Evolutionary conservation across 108 stramenopile species (phyloP).

Genomic region (Aurantiochytrium sp.): DNA sequence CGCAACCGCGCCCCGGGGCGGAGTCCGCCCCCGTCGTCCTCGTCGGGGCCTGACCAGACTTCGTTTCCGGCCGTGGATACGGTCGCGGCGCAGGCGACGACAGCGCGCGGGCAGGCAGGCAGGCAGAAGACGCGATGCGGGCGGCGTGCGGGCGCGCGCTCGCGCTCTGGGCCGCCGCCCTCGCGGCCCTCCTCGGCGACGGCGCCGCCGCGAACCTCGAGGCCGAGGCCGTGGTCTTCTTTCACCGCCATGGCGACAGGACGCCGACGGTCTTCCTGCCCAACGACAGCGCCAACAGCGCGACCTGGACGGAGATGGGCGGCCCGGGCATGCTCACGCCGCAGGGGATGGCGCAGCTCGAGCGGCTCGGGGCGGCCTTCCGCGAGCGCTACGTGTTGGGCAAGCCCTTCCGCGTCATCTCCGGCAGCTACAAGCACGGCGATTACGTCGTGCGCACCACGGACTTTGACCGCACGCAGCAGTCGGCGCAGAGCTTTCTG

Average conservation of each 20-base stretch:
- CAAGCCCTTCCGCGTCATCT: not conserved
- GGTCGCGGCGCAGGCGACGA: too few relatives aligned
- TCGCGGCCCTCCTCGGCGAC: too few relatives aligned
- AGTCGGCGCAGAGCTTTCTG: constrained; percentile 7
- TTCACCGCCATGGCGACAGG: constrained; percentile 7
- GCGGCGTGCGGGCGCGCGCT: too few relatives aligned
- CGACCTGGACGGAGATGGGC: not conserved
- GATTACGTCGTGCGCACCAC: not conserved
- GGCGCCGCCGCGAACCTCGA: not conserved
- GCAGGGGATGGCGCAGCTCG: not conserved
- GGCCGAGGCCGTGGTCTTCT: not conserved
- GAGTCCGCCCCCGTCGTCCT: too few relatives aligned
- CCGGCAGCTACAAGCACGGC: not conserved
- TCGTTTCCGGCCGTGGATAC: too few relatives aligned
- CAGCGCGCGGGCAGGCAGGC: too few relatives aligned
- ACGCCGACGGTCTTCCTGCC: not conserved
- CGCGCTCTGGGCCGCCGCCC: too few relatives aligned
- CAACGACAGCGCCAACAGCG: not conserved
- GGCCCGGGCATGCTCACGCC: constrained; percentile 5
- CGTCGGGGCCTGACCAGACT: too few relatives aligned
- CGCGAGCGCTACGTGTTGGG: not conserved
- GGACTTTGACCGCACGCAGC: not conserved
- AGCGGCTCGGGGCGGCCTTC: not conserved
- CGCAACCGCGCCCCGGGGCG: too few relatives aligned
- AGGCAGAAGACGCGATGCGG: too few relatives aligned